Percentiles rank a stretch among this genome's conserved stretches.
These are phyloP conservation scores for Microsporum audouinii DNA, from an alignment of 2,329 filamentous ascomycete species.

Conservation along the genomic window DNA sequence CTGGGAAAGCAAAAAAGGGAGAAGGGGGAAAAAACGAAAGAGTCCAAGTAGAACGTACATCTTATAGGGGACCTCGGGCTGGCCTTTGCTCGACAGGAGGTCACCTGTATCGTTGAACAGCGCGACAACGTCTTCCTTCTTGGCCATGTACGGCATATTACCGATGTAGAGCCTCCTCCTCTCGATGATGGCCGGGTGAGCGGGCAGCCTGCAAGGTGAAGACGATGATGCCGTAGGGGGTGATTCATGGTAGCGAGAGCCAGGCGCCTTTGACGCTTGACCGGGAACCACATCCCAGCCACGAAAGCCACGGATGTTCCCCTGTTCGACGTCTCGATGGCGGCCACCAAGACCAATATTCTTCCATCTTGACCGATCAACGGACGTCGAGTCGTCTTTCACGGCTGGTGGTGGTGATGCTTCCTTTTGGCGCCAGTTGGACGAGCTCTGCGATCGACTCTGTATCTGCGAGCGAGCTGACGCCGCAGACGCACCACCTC, in stretches of 20 bases:
- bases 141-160: conserved; percentile 46
- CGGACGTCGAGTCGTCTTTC: not conserved
- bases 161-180: conserved; percentile 43
- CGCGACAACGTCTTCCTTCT: conserved; percentile 38
- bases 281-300: not conserved
- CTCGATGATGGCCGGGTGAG: conserved; percentile 24
- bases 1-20: not conserved
- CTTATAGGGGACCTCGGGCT: conserved; percentile 21
- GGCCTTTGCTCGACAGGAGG: not conserved
- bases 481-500: not conserved
- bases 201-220: not conserved
- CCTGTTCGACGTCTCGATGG: not conserved
- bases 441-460: conserved; percentile 2
- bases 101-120: conserved; percentile 29
- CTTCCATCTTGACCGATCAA: not conserved
- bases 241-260: not conserved
- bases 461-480: too few species aligned
- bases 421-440: not conserved
- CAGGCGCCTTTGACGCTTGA: not conserved
- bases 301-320: not conserved
- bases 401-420: not conserved
- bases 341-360: not conserved
- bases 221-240: not conserved
- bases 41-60: conserved; percentile 20
- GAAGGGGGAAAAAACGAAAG: not conserved